Base-by-base conservation (phyloP, 2,329 filamentous ascomycete species). In the Fusarium mangiferae region DNA sequence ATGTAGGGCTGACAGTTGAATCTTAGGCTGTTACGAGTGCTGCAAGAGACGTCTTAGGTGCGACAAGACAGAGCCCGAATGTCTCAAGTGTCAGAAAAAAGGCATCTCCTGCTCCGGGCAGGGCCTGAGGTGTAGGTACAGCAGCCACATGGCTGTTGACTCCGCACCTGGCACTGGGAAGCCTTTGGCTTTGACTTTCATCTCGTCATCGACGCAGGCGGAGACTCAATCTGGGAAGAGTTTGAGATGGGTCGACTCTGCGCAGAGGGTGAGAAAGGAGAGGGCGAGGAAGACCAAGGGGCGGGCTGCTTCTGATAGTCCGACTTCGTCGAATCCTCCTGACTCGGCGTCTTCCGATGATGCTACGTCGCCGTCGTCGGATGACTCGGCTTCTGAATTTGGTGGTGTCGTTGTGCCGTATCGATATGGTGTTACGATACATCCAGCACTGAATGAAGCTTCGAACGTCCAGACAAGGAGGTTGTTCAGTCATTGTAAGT, bases 71-170 rank as follows among this genome's bases (percentile, higher is more conserved):
- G 79, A 82, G 54, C 83, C 83, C 4, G 75, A 79, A 62, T 85
- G 83, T 63, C 68, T 75, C 26, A 84, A 84, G 57, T 85, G 83
- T 61, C 70, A 77, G 15, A 84, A 84, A 62, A 81, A 80, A 39
- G 80, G 80, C n/a, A 75, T 84, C 24, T 72, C 78, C 13, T 84
- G 83, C 70, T 84, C 83, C 2, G 83, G 83, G 0, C 75, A 83
- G 35, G 81, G 81, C 7, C 67, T 81, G 11, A 77, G 81, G 14
- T 83, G 82, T 51, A 81, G 81, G 20, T 83, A 84, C 45, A 82
- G 81, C 52, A 78, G 78, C 62, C 66, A 82, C 72, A 71, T 81
- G 79, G 66, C 52, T 22, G 38, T 64, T 42, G 38, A 55, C 26
- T 26, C 45, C 30, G 14, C 22, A 18, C 26, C 58, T 18, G 22